These are phyloP conservation scores for Pyrenophora teres DNA, from an alignment of 2,329 filamentous ascomycete species.

Conservation along the genomic window DNA sequence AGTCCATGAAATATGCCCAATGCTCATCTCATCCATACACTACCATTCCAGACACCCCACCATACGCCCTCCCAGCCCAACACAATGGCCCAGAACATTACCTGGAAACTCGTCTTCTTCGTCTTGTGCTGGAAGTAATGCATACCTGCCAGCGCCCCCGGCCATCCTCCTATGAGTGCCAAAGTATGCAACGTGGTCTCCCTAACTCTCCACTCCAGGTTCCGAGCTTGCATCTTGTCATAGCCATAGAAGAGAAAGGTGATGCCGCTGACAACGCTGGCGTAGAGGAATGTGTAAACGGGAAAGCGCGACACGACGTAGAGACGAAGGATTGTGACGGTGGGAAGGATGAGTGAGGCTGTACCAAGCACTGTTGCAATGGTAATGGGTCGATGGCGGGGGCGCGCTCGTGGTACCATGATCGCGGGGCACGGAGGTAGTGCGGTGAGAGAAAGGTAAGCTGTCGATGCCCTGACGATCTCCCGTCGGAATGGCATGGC, in stretches of 20 bases:
- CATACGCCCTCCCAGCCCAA: slow-evolving; percentile 34
- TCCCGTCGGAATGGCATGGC: slow-evolving; percentile 9
- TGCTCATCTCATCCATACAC: slow-evolving; percentile 4
- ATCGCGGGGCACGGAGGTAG: not conserved
- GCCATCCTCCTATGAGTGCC: slow-evolving; percentile 41
- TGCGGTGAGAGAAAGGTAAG: not conserved
- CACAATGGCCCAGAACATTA: slow-evolving; percentile 41
- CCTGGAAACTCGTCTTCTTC: slow-evolving; percentile 34
- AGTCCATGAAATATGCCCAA: not conserved
- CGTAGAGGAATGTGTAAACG: slow-evolving; percentile 23
- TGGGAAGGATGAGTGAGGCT: slow-evolving; percentile 57
- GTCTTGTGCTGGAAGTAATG: slow-evolving; percentile 48
- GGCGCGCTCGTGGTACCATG: slow-evolving; percentile 16
- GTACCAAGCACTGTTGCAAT: slow-evolving; percentile 30
- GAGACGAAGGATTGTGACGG: slow-evolving; percentile 56
- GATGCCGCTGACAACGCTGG: slow-evolving; percentile 21
- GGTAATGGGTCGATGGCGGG: slow-evolving; percentile 34
- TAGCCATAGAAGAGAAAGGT: slow-evolving; percentile 44
- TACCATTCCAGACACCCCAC: slow-evolving; percentile 29
- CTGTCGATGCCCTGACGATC: slow-evolving; percentile 11
- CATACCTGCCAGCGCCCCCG: slow-evolving; percentile 39
- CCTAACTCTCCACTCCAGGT: slow-evolving; percentile 39
- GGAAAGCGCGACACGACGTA: slow-evolving; percentile 21
- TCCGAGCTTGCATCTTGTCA: slow-evolving; percentile 43
- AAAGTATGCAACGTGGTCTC: slow-evolving; percentile 39